A percentile compares a stretch with the other conserved stretches of the same genome.
Evolutionary conservation across 1,284 basidiomycete species (phyloP).

Genomic region (Sporisorium reilianum): DNA sequence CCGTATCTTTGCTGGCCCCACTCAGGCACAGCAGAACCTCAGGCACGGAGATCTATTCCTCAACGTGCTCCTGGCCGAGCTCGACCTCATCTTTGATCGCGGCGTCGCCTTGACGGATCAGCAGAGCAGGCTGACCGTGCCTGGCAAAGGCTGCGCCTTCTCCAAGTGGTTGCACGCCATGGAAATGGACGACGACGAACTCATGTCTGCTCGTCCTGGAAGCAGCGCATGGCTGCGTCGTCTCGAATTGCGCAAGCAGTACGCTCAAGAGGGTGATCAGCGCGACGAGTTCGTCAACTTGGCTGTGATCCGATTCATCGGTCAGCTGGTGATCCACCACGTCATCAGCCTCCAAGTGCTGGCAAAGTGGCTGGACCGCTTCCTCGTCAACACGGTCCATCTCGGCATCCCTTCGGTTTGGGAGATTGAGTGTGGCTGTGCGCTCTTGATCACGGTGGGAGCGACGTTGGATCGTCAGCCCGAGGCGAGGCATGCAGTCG

Average conservation of each 20-base stretch:
- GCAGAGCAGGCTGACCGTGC: conserved; percentile 26
- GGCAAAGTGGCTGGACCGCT: conserved; percentile 52
- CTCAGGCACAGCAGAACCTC: conserved; percentile 6
- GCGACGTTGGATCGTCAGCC: conserved; percentile 31
- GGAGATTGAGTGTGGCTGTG: conserved; percentile 61
- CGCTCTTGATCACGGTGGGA: conserved; percentile 53
- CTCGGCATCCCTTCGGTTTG: conserved; percentile 55
- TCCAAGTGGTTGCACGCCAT: neutral
- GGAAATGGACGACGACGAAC: too few relatives aligned
- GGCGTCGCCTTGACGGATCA: conserved; percentile 20
- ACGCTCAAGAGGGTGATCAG: conserved; percentile 21
- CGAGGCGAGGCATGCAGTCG: neutral
- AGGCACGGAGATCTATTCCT: conserved; percentile 29
- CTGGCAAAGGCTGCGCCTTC: conserved; percentile 1
- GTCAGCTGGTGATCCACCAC: conserved; percentile 42
- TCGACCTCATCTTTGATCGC: conserved; percentile 19
- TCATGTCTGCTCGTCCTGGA: neutral
- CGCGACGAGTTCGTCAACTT: conserved; percentile 26
- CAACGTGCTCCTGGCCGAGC: conserved; percentile 31
- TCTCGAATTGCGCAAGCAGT: conserved; percentile 9
- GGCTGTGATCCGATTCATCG: conserved; percentile 34
- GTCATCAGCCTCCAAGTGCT: conserved; percentile 13
- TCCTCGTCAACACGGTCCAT: conserved; percentile 53
- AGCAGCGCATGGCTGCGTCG: conserved; percentile 11
- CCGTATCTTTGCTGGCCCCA: conserved; percentile 4